Evolutionary conservation across 306 rosid genomes (phyloP), one percentile per base, ranked within the genome.

Genomic region (Trifolium repens): DNA sequence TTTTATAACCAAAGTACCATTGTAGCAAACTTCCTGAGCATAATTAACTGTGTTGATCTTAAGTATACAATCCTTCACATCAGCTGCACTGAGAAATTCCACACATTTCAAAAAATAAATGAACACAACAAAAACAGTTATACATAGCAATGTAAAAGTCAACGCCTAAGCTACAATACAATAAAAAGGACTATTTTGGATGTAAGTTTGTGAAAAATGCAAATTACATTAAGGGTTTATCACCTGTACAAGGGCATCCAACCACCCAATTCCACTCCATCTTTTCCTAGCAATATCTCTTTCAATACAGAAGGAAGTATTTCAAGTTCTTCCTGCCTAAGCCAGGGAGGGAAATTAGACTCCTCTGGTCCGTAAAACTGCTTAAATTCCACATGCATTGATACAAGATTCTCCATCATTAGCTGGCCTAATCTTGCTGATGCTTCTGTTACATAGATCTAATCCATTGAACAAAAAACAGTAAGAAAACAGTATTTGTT

Each of bases 211-310:
- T 42, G 26, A 34, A 43, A 69, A 69, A 64, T 59, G 67, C 73
- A 78, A 32, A 61, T 42, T 58, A 69, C 53, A 81, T 43, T 22
- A 61, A 82, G 68, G 54, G 70, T 63, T 65, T 49, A 68, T 61
- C 78, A 89, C 98, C 98, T 91, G 90, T 89, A 94, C 83, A 94
- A 70, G 49, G 92, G 90, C 88, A 80, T 80, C 97, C 96, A 94
- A 69, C 86, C 79, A 46, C 93, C 93, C 54, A 87, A 71, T 62
- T 93, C 92, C 11, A 69, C 85, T 61, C 91, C 90, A 74, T 91
- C 96, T 78, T 85, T 85, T n/a, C 97, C 97, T 61, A 49, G 72
- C 68, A 86, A 81, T 71, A 88, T 72, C 69, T 88, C 91, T 89
- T 84, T 84, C 79, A 94, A 71, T 44, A 54, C 75, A 70, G 82